phyloP scores from a whole-genome alignment of 768 basidiomycete species.

The Phaeotremella skinneri region DNA sequence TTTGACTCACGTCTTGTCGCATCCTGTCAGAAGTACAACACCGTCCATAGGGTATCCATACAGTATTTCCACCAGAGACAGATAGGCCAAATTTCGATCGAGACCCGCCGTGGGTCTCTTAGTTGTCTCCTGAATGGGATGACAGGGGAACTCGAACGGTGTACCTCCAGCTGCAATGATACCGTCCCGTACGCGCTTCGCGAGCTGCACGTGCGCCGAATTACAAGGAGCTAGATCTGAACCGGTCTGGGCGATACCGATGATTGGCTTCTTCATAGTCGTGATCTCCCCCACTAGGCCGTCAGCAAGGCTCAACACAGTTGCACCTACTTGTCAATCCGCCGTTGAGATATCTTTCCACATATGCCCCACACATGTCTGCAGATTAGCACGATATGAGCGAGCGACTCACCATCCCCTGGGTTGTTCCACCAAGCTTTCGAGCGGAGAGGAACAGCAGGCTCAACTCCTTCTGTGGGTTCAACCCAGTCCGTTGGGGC shows the following conservation, averaged over 20 bases:
- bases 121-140: constrained; percentile 50
- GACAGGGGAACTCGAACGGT: constrained; percentile 51
- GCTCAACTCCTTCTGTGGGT: constrained; percentile 37
- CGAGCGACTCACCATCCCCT: constrained; percentile 31
- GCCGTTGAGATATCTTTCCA: constrained; percentile 42
- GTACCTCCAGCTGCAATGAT: constrained; percentile 51
- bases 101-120: constrained; percentile 49
- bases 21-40: constrained; percentile 48
- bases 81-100: constrained; percentile 48
- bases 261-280: constrained; percentile 32
- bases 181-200: constrained; percentile 49
- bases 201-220: constrained; percentile 44
- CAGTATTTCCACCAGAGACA: constrained; percentile 46
- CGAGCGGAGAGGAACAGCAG: constrained; percentile 38
- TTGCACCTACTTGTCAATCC: constrained; percentile 30
- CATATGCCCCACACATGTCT: constrained; percentile 41
- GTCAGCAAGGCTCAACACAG: not conserved
- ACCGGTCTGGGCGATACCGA: constrained; percentile 49
- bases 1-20: constrained; percentile 41
- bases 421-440: constrained; percentile 46
- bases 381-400: not conserved
- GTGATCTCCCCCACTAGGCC: constrained; percentile 23
- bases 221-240: constrained; percentile 51
- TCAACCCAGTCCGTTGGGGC: constrained; percentile 28
- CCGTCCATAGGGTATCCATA: constrained; percentile 50